These are phyloP conservation scores for Raffaelea arxii DNA, from an alignment of 2,329 filamentous ascomycete species.

Conservation along the genomic window DNA sequence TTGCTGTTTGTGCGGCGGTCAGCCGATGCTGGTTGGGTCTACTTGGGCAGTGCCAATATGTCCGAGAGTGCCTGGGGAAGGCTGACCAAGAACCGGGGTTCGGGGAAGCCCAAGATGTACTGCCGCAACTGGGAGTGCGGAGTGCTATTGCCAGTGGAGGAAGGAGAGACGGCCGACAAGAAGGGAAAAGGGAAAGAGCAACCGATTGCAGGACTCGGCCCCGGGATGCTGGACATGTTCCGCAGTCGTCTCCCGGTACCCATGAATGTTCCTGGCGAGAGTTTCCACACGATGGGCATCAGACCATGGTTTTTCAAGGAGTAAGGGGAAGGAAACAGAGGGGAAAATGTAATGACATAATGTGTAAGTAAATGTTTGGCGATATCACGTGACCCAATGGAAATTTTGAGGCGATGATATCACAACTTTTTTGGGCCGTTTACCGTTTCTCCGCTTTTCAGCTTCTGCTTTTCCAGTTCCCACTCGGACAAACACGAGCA, in stretches of 20 bases:
- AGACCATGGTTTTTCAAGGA: conserved; percentile 32
- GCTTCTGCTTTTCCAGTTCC: too few relatives aligned
- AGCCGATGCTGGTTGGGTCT: conserved; percentile 54
- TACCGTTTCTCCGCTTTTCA: too few relatives aligned
- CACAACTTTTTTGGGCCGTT: too few relatives aligned
- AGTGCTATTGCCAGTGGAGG: conserved; percentile 53
- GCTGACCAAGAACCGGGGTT: conserved; percentile 58
- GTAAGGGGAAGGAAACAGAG: too few relatives aligned
- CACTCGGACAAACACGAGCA: too few relatives aligned
- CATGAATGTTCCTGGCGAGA: conserved; percentile 48
- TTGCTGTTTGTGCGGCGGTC: conserved; percentile 41
- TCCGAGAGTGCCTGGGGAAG: conserved; percentile 92
- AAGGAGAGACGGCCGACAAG: not conserved
- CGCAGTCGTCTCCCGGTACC: conserved; percentile 49
- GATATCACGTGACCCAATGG: too few relatives aligned
- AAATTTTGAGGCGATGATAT: too few relatives aligned
- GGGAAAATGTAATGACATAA: too few relatives aligned
- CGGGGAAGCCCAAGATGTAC: conserved; percentile 62
- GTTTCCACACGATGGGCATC: conserved; percentile 29
- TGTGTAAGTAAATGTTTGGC: too few relatives aligned
- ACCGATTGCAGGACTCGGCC: not conserved
- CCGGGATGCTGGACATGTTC: conserved; percentile 36
- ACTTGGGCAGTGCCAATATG: conserved; percentile 83
- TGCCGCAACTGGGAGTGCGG: conserved; percentile 96
- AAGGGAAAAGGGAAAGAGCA: conserved; percentile 5